Base-by-base conservation (phyloP, 305 asterid species). In the Ilex paraguariensis region DNA sequence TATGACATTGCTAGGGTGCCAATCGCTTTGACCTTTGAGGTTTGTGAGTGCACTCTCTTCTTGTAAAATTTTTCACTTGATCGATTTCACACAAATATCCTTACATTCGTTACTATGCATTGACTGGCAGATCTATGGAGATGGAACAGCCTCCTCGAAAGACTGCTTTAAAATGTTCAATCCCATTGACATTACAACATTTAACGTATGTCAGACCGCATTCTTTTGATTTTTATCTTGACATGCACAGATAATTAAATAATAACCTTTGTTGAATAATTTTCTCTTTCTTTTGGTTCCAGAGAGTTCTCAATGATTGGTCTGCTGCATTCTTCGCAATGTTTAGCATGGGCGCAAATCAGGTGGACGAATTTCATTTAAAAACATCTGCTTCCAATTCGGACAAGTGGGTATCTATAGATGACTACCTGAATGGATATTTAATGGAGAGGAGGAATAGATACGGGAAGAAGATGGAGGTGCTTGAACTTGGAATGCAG, bases 111-210 rank as follows among this genome's bases (percentile, higher is more conserved):
- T 7, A 11, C 5, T 63, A 57, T 6, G 10, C 33, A 39, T 57
- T 66, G 69, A 31, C 54, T 31, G 33, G 73, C 95, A 93, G 99
- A 93, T 93, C 53, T 93, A 86, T 71, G 99, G 97, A 70, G 99
- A 93, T 82, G 64, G 55, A 54, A 82, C 74, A 13, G 97, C 97
- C 62, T 83, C 99, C 49, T 67, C 90, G 2, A 87, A 70, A 67
- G 97, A 93, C 82, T 93, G 99, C 77, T 90, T 93, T 76, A 90
- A 75, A 75, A 90, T 87, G 97, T 93, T 93, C 90, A 90, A 93
- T 78, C 97, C 97, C 14, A 49, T 63, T 28, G 96, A 90, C 74
- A 77, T 87, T 81, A 72, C 80, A 79, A 80, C 91, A 56, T 93
- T 86, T 75, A 93, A 93, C 32, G 99, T 93, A 83, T 7, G 95